Base-by-base conservation (phyloP, 768 basidiomycete species). In the Tremella yokohamensis region DNA sequence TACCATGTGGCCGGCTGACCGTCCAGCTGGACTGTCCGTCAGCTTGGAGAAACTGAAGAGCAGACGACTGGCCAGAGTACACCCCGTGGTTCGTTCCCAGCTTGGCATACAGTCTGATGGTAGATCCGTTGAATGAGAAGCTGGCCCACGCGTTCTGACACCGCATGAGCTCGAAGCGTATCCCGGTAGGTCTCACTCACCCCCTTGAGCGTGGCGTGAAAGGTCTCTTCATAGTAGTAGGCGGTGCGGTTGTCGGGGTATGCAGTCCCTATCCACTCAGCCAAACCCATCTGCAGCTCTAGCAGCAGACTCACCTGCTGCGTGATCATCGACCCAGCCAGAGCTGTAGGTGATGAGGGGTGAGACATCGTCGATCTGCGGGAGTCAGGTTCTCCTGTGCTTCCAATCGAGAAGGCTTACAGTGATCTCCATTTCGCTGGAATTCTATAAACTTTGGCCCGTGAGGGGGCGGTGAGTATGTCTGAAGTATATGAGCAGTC, bases 301-400 rank as follows among this genome's bases (percentile, higher is more conserved):
- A 40, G 12, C 15, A 45, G 22, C 42, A 26, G 29, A 58, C 67
- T 54, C 55, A 70, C 71, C 62, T 70, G 68, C 64, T 85, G 79
- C 0, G 82, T 45, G 42, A 22, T 45, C 42, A 22, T 45, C 22
- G 22, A 18, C n/a, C 42, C 42, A 45, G 8, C 15, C 15, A 8
- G 42, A 4, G 42, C 42, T 45, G 22, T 45, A 45, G 15, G 42
- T 45, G 42, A 45, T 45, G n/a, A 45, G 42, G 22, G 42, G 42
- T 8, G 42, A 45, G 6, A 22, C 42, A 16, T 45, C 42, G 15
- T 45, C 42, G 22, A 45, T 22, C 42, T 45, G 42, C 42, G 42
- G 7, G 15, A 18, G n/a, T 22, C 42, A 45, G n/a, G n/a, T 45
- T 45, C 22, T 45, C 22, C 22, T 22, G 42, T 8, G 15, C 15